phyloP scores from a whole-genome alignment of 768 basidiomycete genomes.

The Paxillus rubicundulus region DNA sequence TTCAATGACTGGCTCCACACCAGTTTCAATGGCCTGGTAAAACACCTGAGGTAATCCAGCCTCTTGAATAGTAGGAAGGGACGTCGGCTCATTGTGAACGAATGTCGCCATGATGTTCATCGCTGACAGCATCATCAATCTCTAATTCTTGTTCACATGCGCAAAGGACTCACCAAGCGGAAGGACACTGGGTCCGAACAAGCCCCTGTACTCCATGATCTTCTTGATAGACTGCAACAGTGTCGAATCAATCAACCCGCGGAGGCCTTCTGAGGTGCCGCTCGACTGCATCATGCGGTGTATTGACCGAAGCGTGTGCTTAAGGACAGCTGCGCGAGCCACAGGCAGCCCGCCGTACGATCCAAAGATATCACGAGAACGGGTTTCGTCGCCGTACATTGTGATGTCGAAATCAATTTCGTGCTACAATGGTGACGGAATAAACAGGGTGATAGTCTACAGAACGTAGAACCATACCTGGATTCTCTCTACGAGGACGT shows the following conservation, averaged over 20 bases:
- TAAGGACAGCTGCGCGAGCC: slow-evolving; percentile 75
- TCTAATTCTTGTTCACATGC: not conserved
- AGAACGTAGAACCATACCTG: slow-evolving; percentile 51
- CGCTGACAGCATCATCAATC: slow-evolving; percentile 37
- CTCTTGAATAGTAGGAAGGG: slow-evolving; percentile 90
- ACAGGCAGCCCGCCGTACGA: slow-evolving; percentile 67
- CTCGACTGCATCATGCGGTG: slow-evolving; percentile 98
- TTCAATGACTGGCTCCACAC: slow-evolving; percentile 86
- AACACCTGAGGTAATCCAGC: slow-evolving; percentile 84
- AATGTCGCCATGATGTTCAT: slow-evolving; percentile 96
- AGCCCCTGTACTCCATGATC: slow-evolving; percentile 75
- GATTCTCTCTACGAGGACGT: slow-evolving; percentile 81
- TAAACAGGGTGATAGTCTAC: slow-evolving; percentile 7
- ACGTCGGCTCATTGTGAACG: slow-evolving; percentile 98
- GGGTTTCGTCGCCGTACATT: slow-evolving; percentile 46
- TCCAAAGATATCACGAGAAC: slow-evolving; percentile 45
- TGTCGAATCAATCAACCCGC: slow-evolving; percentile 90
- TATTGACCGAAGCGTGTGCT: slow-evolving; percentile 86
- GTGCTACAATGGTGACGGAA: slow-evolving; percentile 39
- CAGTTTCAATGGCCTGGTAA: slow-evolving; percentile 80
- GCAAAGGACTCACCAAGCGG: slow-evolving; percentile 62
- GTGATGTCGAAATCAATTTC: slow-evolving; percentile 67
- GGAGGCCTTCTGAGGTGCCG: slow-evolving; percentile 89
- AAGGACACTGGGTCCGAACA: slow-evolving; percentile 86
- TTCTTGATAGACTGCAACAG: slow-evolving; percentile 82